phyloP scores from a whole-genome alignment of 768 basidiomycete genomes.

The Baorangia bicolor region DNA sequence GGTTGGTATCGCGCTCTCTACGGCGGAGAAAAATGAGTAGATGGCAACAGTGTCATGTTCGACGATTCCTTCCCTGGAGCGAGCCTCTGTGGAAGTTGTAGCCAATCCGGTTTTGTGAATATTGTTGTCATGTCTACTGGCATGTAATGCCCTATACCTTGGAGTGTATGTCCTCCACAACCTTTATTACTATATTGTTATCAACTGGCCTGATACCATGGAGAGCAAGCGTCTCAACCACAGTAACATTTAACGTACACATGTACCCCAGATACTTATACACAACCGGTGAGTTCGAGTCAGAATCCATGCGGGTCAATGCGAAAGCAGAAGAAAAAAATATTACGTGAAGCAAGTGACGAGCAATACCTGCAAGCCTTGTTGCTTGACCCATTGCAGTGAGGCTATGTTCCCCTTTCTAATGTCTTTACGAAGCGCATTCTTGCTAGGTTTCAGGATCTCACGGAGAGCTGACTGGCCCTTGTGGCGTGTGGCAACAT shows the following conservation, averaged over 20 bases:
- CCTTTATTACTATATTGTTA: conserved; percentile 2
- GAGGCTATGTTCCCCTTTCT: conserved; percentile 47
- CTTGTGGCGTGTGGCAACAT: conserved; percentile 61
- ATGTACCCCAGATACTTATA: background rate
- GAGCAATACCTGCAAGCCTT: conserved; percentile 62
- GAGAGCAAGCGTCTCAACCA: background rate
- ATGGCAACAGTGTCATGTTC: background rate
- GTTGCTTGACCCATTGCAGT: conserved; percentile 59
- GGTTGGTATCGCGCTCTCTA: conserved; percentile 24
- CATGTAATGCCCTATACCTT: conserved; percentile 23
- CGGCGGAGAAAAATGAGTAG: conserved; percentile 1
- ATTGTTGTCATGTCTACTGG: conserved; percentile 8
- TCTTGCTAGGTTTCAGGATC: conserved; percentile 62
- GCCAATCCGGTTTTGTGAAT: background rate
- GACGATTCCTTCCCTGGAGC: conserved; percentile 5
- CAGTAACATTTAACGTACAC: background rate
- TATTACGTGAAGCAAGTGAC: conserved; percentile 47
- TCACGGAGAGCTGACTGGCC: conserved; percentile 60
- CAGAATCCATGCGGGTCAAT: background rate
- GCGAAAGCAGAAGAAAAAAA: background rate
- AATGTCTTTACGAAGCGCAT: conserved; percentile 61
- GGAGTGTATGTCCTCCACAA: conserved; percentile 2
- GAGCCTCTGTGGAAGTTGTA: background rate
- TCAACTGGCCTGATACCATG: background rate
- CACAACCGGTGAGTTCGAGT: background rate